These are phyloP conservation scores for Ceratocystis huliohia DNA, from an alignment of 2,329 filamentous ascomycete genomes.

Conservation along the genomic window DNA sequence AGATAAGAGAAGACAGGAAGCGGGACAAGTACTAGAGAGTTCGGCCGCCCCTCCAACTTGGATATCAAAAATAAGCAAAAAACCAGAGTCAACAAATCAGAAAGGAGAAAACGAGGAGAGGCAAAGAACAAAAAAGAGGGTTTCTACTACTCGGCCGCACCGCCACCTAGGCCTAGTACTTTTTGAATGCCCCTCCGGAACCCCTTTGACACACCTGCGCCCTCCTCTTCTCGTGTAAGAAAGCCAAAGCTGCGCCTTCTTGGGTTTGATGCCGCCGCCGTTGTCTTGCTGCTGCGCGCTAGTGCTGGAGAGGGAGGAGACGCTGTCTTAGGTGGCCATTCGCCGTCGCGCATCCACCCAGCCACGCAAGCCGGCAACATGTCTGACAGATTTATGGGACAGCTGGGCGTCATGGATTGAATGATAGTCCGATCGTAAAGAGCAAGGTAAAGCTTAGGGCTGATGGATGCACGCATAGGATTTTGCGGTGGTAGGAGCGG, in stretches of 20 bases:
- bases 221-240: conserved; percentile 32
- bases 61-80: conserved; percentile 11
- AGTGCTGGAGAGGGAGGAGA: conserved; percentile 33
- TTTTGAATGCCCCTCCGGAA: conserved; percentile 37
- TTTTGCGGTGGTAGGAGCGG: conserved; percentile 63
- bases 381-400: conserved; percentile 76
- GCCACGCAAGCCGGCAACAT: conserved; percentile 69
- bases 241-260: conserved; percentile 39
- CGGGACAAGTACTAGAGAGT: neutral
- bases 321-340: conserved; percentile 67
- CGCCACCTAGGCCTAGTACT: conserved; percentile 23
- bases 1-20: neutral
- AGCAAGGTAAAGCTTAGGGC: conserved; percentile 57
- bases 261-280: conserved; percentile 23
- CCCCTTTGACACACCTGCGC: conserved; percentile 19
- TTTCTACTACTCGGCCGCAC: conserved; percentile 3
- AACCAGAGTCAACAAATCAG: neutral
- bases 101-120: neutral
- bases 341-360: conserved; percentile 85
- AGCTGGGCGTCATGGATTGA: conserved; percentile 65
- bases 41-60: neutral
- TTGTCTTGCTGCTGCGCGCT: conserved; percentile 33
- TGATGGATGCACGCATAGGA: conserved; percentile 65
- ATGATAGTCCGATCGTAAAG: conserved; percentile 85
- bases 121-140: neutral